A percentile compares a stretch with the other conserved stretches of the same genome.
These are phyloP conservation scores for Apiospora hydei DNA, from an alignment of 2,329 filamentous ascomycete genomes.

Conservation along the genomic window DNA sequence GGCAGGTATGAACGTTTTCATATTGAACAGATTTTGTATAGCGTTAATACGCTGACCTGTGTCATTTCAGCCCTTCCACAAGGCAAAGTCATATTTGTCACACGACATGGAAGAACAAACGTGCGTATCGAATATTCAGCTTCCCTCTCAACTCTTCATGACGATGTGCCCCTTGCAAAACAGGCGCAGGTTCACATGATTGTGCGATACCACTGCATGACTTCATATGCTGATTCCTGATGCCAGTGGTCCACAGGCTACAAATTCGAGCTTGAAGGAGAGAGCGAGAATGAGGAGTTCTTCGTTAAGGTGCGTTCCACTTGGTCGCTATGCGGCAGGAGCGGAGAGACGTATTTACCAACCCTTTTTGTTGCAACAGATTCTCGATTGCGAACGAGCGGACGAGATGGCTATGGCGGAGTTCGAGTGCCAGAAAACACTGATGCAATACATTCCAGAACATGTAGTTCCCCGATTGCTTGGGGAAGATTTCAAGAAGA, in stretches of 20 bases:
- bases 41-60: background rate
- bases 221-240: background rate
- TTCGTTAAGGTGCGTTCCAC: constrained; percentile 33
- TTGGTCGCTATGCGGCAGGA: background rate
- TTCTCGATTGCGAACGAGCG: constrained; percentile 20
- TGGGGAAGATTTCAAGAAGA: background rate
- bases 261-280: constrained; percentile 30
- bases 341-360: background rate
- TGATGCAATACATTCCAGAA: constrained; percentile 2
- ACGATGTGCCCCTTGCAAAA: background rate
- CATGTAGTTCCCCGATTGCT: constrained; percentile 19
- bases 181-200: background rate
- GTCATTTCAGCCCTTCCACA: background rate
- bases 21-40: background rate
- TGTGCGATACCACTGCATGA: too few species aligned
- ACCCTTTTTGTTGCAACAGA: background rate
- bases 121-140: background rate
- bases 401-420: constrained; percentile 26
- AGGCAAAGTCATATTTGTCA: constrained; percentile 26
- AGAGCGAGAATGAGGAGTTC: constrained; percentile 28
- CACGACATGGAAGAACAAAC: constrained; percentile 27
- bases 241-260: constrained; percentile 29
- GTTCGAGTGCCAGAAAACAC: constrained; percentile 22
- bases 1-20: background rate
- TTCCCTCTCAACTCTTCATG: background rate